Evolutionary conservation across 2,329 filamentous ascomycete species (phyloP).

Genomic region (Microsporum ferrugineum): DNA sequence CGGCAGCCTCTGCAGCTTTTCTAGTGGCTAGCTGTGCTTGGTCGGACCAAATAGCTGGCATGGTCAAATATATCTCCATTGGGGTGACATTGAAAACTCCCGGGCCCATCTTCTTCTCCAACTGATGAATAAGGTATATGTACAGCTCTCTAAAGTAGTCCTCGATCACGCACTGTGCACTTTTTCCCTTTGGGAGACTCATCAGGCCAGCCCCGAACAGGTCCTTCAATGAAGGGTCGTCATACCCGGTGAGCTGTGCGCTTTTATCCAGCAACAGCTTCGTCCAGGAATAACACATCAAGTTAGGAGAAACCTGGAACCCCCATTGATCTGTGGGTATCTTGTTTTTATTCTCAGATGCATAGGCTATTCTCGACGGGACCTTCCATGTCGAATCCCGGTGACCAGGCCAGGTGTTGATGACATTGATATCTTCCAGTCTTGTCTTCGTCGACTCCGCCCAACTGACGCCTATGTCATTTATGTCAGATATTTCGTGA

Average conservation of each 20-base stretch:
- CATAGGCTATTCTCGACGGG: slow-evolving; percentile 22
- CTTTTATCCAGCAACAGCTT: slow-evolving; percentile 22
- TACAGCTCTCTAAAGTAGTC: slow-evolving; percentile 20
- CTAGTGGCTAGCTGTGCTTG: slow-evolving; percentile 13
- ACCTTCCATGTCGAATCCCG: slow-evolving; percentile 16
- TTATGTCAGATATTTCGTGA: neutral
- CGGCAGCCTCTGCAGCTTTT: slow-evolving; percentile 14
- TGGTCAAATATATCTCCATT: slow-evolving; percentile 15
- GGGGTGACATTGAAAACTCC: slow-evolving; percentile 11
- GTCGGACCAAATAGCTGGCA: slow-evolving; percentile 16
- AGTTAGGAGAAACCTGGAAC: slow-evolving; percentile 17
- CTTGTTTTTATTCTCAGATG: slow-evolving; percentile 13
- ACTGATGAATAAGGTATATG: slow-evolving; percentile 13
- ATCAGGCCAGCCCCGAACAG: slow-evolving; percentile 3
- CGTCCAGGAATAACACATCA: slow-evolving; percentile 22
- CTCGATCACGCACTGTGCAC: slow-evolving; percentile 16
- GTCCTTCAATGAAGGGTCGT: slow-evolving; percentile 13
- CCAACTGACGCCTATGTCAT: slow-evolving; percentile 13
- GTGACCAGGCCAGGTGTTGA: slow-evolving; percentile 19
- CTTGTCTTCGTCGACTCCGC: slow-evolving; percentile 12
- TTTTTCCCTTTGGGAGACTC: slow-evolving; percentile 11
- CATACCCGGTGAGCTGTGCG: slow-evolving; percentile 13
- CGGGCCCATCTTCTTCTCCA: slow-evolving; percentile 14
- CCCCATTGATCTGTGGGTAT: slow-evolving; percentile 16
- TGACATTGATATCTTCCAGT: slow-evolving; percentile 16